Evolutionary conservation across 768 basidiomycete genomes (phyloP).

Genomic region (Mycena galopus): DNA sequence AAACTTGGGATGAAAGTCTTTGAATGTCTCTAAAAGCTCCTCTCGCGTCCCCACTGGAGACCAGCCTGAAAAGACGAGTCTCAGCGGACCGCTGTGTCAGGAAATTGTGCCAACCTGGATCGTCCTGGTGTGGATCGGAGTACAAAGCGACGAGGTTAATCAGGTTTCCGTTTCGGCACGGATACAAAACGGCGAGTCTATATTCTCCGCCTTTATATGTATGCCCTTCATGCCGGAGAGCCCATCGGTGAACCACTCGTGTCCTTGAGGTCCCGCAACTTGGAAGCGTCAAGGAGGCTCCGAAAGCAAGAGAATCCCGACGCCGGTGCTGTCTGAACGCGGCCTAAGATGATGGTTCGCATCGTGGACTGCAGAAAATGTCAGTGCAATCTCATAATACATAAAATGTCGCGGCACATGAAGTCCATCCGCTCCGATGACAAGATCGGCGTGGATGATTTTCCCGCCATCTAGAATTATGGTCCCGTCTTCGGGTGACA

Average conservation of each 20-base stretch:
- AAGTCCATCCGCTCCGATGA: constrained; percentile 54
- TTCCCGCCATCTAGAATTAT: constrained; percentile 52
- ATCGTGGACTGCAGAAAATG: constrained; percentile 15
- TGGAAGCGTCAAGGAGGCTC: constrained; percentile 21
- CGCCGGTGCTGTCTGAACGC: not conserved
- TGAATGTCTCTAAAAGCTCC: constrained; percentile 11
- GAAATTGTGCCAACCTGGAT: constrained; percentile 15
- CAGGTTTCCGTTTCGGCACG: constrained; percentile 17
- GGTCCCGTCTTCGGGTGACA: constrained; percentile 43
- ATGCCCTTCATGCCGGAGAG: constrained; percentile 7
- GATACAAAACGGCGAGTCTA: constrained; percentile 6
- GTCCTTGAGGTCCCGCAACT: constrained; percentile 4
- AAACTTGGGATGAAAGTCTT: constrained; percentile 29
- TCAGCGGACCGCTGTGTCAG: not conserved
- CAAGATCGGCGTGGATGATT: constrained; percentile 48
- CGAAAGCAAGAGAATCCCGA: constrained; percentile 29
- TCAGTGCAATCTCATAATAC: not conserved
- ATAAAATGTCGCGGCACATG: constrained; percentile 2
- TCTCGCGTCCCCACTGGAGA: constrained; percentile 12
- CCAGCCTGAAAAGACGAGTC: constrained; percentile 10
- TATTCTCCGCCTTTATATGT: not conserved
- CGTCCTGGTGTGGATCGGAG: constrained; percentile 20
- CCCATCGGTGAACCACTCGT: constrained; percentile 27
- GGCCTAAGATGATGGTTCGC: constrained; percentile 19
- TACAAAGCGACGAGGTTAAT: constrained; percentile 24